Evolutionary conservation across 345 rosid genomes (phyloP), one percentile per base, ranked within the genome.

Genomic region (Pelargonium nanum): DNA sequence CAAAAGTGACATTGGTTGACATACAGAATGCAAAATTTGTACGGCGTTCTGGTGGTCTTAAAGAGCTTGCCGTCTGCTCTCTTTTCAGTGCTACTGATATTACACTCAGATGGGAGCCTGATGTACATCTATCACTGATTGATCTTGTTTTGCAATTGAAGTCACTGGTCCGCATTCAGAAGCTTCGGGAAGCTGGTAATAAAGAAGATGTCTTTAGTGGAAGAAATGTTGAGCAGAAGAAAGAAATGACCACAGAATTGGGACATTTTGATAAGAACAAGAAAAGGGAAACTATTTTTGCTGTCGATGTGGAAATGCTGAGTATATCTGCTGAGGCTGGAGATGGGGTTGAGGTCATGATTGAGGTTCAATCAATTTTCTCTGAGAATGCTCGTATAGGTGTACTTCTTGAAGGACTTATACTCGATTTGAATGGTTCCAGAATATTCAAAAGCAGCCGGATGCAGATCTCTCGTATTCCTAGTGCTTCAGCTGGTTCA

Each of bases 361-460:
- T 93, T 73, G 88, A 85, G 78, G 84, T 87, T 70, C 96, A 89
- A 22, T 93, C 99, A 74, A 93, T 93, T 66, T 93, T 93, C 74
- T 93, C 99, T 13, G 99, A 93, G 85, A 87, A 93, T 77, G 96
- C 92, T 24, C 77, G 82, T 57, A 89, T 93, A 67, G 99, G 99
- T 40, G 81, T 93, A 59, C 96, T 93, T 77, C 86, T 93, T 70
- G 99, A 93, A 80, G 99, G 97, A 30, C 77, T 89, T 55, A 68
- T 78, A 58, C 76, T 93, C 57, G 63, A 80, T 73, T 79, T 93
- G 30, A 83, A 84, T 77, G 92, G 96, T 62, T 80, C 87, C 59
- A 78, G 85, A 69, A 66, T 93, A 60, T 72, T 93, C 45, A 84
- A 68, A 73, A 93, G 90, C 75, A 86, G 90, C 65, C 80, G 99